Base-by-base conservation (phyloP, 2,329 filamentous ascomycete genomes). In the Paraconiothyrium sp. region DNA sequence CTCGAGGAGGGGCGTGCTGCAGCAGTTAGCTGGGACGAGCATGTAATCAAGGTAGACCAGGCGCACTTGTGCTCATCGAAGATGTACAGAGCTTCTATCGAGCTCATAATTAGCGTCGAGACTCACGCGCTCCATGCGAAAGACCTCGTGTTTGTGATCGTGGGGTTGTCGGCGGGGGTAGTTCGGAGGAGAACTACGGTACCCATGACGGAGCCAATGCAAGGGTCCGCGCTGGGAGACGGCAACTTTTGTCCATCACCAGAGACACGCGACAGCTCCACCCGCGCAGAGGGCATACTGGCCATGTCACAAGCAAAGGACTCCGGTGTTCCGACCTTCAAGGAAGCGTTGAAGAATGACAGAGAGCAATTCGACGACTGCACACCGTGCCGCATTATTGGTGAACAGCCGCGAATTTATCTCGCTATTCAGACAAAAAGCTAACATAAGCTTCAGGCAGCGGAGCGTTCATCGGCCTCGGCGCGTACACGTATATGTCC, bases 41-140 rank as follows among this genome's bases (percentile, higher is more conserved):
- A 14, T 27, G 35, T 7, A 46, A 10, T 24, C 48, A 4, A 30
- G 7, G 11, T 16, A 13, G 1, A 7, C 43, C n/a, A 11, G 13
- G 32, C 51, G 51, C 83, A 97, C 94, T 94, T 93, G 82, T 94
- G 89, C 84, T 97, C 94, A 87, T 98, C 94, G 80, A 92, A 97
- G 78, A 99, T 93, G 84, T 98, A 94, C 75, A 99, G 85, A 77
- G 94, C 95, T 84, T 98, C 94, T 76, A 99, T 92, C 76, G 92
- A 89, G 82, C 92, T 81, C 83, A 85, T 85, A 60, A 56, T 79
- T 62, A 44, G 35, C 24, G 27, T 16, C 48, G 37, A 59, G 61
- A 66, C 58, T 61, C 61, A 60, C 61, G 47, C 35, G 48, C 60
- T 65, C 65, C 67, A 73, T 70, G 62, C 52, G 60, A 30, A 50